Percentiles rank a stretch among this genome's conserved stretches.
Evolutionary conservation across 352 stramenopile genomes (phyloP).

Genomic region (Globisporangium radiosum): DNA sequence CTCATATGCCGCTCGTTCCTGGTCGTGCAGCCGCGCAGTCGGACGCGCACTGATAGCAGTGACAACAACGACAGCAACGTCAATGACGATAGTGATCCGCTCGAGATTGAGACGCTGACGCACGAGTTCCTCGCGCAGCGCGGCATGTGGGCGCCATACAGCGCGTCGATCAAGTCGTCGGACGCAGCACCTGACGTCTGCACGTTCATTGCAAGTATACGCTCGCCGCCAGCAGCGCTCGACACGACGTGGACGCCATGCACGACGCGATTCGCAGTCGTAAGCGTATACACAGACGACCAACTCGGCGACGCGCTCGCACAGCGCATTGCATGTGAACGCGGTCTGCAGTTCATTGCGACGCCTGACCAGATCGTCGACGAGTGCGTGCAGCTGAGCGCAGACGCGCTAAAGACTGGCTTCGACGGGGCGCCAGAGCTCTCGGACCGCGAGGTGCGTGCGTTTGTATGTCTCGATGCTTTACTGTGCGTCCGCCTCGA

Average conservation of each 20-base stretch:
- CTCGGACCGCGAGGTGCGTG: slow-evolving; percentile 38
- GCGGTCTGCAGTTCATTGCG: slow-evolving; percentile 21
- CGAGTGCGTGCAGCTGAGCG: slow-evolving; percentile 42
- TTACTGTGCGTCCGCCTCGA: no score
- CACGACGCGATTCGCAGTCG: slow-evolving; percentile 10
- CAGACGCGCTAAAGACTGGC: slow-evolving; percentile 43
- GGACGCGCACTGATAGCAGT: background rate
- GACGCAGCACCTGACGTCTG: background rate
- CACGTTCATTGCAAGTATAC: slow-evolving; percentile 2
- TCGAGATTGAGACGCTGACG: slow-evolving; percentile 17
- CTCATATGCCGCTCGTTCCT: slow-evolving; percentile 21
- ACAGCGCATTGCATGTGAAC: slow-evolving; percentile 26
- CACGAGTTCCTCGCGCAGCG: slow-evolving; percentile 19
- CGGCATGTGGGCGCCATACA: slow-evolving; percentile 18
- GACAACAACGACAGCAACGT: slow-evolving; percentile 14
- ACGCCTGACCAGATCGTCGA: slow-evolving; percentile 41
- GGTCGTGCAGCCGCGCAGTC: background rate
- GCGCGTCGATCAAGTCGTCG: background rate
- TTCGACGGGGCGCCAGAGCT: slow-evolving; percentile 24
- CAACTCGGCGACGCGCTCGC: slow-evolving; percentile 15
- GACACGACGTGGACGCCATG: slow-evolving; percentile 11
- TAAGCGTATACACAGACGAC: slow-evolving; percentile 28
- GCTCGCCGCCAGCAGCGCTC: slow-evolving; percentile 1
- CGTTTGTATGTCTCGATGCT: background rate
- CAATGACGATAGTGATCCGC: background rate